phyloP scores from a whole-genome alignment of 768 basidiomycete genomes.

The Mycena belliarum region DNA sequence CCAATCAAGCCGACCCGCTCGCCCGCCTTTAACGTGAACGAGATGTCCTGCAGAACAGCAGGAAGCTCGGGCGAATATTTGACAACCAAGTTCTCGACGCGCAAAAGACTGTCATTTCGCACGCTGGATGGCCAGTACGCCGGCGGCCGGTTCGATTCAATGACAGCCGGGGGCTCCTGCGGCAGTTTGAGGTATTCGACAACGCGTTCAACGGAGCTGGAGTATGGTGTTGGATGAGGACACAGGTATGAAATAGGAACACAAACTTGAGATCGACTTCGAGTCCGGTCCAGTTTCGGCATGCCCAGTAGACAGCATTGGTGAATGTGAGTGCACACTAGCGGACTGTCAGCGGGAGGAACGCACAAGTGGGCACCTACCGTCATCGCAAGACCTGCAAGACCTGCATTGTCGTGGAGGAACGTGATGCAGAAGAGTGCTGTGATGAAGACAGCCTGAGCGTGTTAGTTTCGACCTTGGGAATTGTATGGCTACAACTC shows the following conservation, averaged over 20 bases:
- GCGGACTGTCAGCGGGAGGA: neutral
- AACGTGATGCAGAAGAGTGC: constrained; percentile 59
- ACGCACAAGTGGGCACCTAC: neutral
- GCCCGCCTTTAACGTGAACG: constrained; percentile 69
- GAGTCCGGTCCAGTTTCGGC: constrained; percentile 33
- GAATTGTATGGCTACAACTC: neutral
- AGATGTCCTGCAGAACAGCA: constrained; percentile 73
- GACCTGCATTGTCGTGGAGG: constrained; percentile 40
- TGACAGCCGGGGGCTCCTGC: constrained; percentile 78
- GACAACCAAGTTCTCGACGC: constrained; percentile 74
- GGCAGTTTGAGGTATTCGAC: constrained; percentile 90
- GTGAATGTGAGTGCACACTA: constrained; percentile 36
- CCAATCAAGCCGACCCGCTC: constrained; percentile 83
- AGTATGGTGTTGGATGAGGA: neutral
- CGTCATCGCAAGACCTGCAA: constrained; percentile 58
- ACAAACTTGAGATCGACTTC: constrained; percentile 61
- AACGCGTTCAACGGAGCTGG: constrained; percentile 85
- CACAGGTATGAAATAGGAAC: neutral
- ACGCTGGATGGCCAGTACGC: constrained; percentile 91
- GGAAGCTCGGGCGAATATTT: constrained; percentile 88
- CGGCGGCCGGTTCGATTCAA: constrained; percentile 75
- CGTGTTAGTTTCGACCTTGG: neutral
- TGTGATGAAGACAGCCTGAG: constrained; percentile 51
- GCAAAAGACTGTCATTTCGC: constrained; percentile 56
- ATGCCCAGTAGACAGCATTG: constrained; percentile 27